A percentile compares a stretch with the other conserved stretches of the same genome.
Evolutionary conservation across 805 yeast genomes (phyloP).

Genomic region (Cyberlindnera xishuangbannaensis): DNA sequence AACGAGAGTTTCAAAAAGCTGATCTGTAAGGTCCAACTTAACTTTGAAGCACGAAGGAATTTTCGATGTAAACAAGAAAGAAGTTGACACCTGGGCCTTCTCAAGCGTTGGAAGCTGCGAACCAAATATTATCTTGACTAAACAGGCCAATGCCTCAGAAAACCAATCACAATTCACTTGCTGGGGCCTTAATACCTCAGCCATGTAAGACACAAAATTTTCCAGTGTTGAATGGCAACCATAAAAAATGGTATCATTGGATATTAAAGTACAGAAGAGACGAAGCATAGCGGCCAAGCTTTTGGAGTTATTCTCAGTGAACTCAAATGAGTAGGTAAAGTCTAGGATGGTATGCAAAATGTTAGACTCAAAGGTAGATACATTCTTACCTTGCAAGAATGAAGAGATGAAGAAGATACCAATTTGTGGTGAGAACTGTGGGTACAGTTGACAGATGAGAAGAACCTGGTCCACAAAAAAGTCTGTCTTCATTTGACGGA

Average conservation of each 20-base stretch:
- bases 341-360: conserved; percentile 33
- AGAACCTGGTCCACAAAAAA: conserved; percentile 37
- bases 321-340: conserved; percentile 30
- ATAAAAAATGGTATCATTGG: conserved; percentile 33
- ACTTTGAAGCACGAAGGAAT: conserved; percentile 22
- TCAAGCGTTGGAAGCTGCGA: conserved; percentile 45
- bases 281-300: conserved; percentile 35
- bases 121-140: conserved; percentile 49
- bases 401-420: conserved; percentile 34
- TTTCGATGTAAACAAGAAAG: conserved; percentile 10
- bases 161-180: conserved; percentile 48
- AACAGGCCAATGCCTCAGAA: conserved; percentile 47
- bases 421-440: conserved; percentile 30
- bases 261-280: conserved; percentile 37
- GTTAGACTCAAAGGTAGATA: conserved; percentile 30
- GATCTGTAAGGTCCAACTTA: conserved; percentile 20
- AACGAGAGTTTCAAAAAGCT: conserved; percentile 40
- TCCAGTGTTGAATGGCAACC: conserved; percentile 30
- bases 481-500: conserved; percentile 30
- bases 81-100: conserved; percentile 21
- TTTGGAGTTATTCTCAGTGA: conserved; percentile 23
- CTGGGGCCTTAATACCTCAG: conserved; percentile 32
- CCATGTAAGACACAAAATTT: conserved; percentile 32
- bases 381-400: conserved; percentile 28
- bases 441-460: conserved; percentile 37